Evolutionary conservation across 495 filamentous ascomycete genomes (phyloP).

Genomic region (Talaromyces wortmannii): DNA sequence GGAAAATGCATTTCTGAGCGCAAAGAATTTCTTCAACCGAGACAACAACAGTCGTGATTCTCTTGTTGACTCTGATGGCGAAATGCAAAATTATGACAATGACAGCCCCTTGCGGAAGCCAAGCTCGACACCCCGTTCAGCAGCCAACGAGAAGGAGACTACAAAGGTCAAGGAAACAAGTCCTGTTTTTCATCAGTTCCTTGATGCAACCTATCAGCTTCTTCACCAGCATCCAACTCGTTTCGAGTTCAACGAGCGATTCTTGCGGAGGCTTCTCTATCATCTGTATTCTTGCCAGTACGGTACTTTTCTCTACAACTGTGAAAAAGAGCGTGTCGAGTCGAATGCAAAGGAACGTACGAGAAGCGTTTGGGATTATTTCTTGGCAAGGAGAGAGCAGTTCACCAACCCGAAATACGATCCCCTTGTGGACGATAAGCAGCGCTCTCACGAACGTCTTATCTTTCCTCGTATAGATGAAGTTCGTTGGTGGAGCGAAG

Average conservation of each 20-base stretch:
- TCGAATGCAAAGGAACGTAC: constrained; percentile 62
- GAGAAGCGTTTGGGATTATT: constrained; percentile 94
- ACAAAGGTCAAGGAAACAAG: constrained; percentile 78
- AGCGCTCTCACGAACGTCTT: constrained; percentile 72
- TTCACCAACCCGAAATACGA: constrained; percentile 82
- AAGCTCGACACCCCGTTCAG: constrained; percentile 26
- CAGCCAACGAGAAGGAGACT: constrained; percentile 41
- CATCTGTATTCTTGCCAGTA: constrained; percentile 96
- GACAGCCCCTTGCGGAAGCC: constrained; percentile 39
- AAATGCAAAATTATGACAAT: constrained; percentile 49
- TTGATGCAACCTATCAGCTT: constrained; percentile 91
- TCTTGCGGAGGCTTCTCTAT: constrained; percentile 83
- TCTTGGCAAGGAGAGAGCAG: constrained; percentile 67
- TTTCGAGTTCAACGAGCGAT: constrained; percentile 97
- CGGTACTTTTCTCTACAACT: constrained; percentile 94
- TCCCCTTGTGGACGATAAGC: constrained; percentile 64
- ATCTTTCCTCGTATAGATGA: constrained; percentile 66
- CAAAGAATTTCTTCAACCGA: constrained; percentile 84
- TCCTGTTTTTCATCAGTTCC: constrained; percentile 98
- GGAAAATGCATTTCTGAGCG: constrained; percentile 79
- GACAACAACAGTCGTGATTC: constrained; percentile 63
- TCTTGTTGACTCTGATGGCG: constrained; percentile 52
- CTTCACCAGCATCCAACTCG: constrained; percentile 79
- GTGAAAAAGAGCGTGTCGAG: constrained; percentile 83
- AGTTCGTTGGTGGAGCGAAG: constrained; percentile 86